Conservation (phyloP, 23 red algal genomes). For the Gracilaria gracilis region DNA sequence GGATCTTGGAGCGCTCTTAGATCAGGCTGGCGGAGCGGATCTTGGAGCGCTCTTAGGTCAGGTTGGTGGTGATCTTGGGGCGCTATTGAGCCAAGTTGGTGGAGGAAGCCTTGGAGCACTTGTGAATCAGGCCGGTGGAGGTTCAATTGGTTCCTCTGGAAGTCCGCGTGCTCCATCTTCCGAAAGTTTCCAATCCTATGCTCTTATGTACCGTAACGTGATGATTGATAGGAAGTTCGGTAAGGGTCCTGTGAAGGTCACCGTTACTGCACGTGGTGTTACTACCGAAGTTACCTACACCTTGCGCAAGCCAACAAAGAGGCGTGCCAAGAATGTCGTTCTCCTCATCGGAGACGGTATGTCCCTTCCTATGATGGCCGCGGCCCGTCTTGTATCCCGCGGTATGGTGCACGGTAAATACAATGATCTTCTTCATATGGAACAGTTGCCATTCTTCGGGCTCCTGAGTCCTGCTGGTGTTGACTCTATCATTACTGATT, state of each 20-base stretch:
- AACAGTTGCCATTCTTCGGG: slow-evolving; percentile 27
- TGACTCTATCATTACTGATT: slow-evolving; percentile 76
- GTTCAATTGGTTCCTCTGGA: not conserved
- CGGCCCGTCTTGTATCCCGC: slow-evolving; percentile 62
- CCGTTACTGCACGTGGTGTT: slow-evolving; percentile 48
- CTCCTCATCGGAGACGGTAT: slow-evolving; percentile 68
- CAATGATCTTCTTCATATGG: slow-evolving; percentile 63
- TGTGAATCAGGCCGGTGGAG: not conserved
- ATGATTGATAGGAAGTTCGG: slow-evolving; percentile 28
- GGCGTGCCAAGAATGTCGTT: slow-evolving; percentile 56
- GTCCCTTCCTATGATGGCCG: slow-evolving; percentile 58
- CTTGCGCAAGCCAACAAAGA: slow-evolving; percentile 42
- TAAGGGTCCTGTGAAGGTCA: slow-evolving; percentile 55
- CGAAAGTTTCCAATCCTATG: slow-evolving; percentile 29
- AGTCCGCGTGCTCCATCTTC: not conserved
- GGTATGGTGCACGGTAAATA: slow-evolving; percentile 69
- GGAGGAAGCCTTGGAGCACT: not conserved
- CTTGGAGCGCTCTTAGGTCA: not conserved
- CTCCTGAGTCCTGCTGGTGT: slow-evolving; percentile 37
- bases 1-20: not conserved
- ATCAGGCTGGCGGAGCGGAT: not conserved
- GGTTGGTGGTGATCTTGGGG: not conserved
- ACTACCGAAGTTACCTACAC: slow-evolving; percentile 39
- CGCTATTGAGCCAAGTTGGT: no score
- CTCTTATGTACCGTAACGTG: slow-evolving; percentile 56